Base-by-base conservation (phyloP, 352 stramenopile genomes). In the Pythium insidiosum region DNA sequence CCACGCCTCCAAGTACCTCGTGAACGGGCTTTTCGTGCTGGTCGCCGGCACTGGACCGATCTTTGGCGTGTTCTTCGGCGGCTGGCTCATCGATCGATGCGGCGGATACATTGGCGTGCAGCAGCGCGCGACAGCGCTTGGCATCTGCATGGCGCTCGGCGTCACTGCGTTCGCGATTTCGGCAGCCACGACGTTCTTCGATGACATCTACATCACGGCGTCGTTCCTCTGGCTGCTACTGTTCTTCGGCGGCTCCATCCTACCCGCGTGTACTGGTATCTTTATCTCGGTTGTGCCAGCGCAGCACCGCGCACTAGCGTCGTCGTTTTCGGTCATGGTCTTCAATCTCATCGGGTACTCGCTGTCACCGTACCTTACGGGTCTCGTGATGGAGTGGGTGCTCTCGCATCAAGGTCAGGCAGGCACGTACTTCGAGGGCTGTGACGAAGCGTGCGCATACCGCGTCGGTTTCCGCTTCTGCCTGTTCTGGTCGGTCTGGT, bases 311-410 rank as follows among this genome's bases (percentile, higher is more conserved):
- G 75, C 79, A 20, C 60, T 92, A 1, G 79, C 77, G 25, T 92
- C 79, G 1, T 88, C 76, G 2, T 73, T 92, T 36, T 84, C 72
- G 2, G 75, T 88, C 25, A 92, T 89, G 74, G 45, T 87, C 22
- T 92, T 89, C 53, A 92, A 89, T 46, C 56, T 92, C 10, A 72
- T 87, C 22, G 79, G 79, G 20, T 92, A 89, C 50, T 69, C 76
- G 34, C 66, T 88, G 21, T 88, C 77, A 21, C 77, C 75, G 7
- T 87, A 85, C 52, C 56, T 89, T 30, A 89, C 76, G 18, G 77
- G 77, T 0, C 45, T 86, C 12, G 81, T 87, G 47, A 89, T 89
- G 79, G 74, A 88, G 50, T 85, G 67, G 64, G 73, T 86, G 38
- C 71, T 84, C 26, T 68, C 59, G 7, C 59, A 92, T 30, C 66